Evolutionary conservation across 2,329 filamentous ascomycete species (phyloP).

Genomic region (Pseudogymnoascus sp.): DNA sequence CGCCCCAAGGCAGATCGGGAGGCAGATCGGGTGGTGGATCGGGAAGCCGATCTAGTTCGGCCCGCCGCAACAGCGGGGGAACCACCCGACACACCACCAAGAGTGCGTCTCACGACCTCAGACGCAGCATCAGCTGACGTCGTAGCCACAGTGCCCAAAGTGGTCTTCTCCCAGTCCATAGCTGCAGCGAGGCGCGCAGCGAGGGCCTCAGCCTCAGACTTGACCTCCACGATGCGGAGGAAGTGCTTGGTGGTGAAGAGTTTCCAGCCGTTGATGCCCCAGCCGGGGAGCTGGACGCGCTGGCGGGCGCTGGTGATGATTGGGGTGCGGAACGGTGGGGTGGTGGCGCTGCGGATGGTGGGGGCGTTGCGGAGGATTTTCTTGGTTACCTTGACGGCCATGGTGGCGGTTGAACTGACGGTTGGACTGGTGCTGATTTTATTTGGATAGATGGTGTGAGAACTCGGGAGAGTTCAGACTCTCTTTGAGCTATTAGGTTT

Average conservation of each 20-base stretch:
- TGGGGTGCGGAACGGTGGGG: neutral
- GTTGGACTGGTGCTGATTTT: too few species aligned
- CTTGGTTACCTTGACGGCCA: neutral
- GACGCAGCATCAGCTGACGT: neutral
- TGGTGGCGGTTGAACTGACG: neutral
- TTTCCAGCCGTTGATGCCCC: neutral
- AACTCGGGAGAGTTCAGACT: neutral
- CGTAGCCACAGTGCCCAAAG: neutral
- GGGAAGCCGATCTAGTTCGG: neutral
- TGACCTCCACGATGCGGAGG: neutral
- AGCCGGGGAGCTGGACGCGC: neutral
- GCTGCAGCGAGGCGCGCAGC: neutral
- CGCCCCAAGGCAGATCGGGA: too few species aligned
- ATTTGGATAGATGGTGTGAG: neutral
- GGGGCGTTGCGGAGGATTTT: neutral
- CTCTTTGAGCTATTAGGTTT: neutral
- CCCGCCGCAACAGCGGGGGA: too few species aligned
- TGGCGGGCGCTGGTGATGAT: neutral
- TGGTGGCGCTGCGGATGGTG: neutral
- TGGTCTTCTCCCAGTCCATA: neutral
- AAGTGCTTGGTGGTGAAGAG: neutral
- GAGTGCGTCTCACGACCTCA: too few species aligned
- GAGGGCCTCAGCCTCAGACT: neutral
- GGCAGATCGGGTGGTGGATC: neutral
- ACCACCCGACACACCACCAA: too few species aligned